Evolutionary conservation across 768 basidiomycete genomes (phyloP).

Genomic region (Clavaria fumosa): DNA sequence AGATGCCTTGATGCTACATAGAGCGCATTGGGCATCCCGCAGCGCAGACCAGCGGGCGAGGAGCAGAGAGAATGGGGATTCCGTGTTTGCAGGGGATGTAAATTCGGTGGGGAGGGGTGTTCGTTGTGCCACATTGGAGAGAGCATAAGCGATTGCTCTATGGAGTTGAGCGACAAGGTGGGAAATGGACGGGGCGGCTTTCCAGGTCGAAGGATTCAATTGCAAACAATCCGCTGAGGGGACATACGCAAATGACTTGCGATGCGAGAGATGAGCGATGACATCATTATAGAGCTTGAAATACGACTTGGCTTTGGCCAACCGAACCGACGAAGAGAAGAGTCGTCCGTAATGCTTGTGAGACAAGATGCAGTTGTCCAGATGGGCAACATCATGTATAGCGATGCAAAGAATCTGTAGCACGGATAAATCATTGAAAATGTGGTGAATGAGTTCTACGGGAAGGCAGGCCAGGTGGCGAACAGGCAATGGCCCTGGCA

Average conservation of each 20-base stretch:
- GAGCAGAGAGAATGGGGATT: neutral
- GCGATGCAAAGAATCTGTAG: slow-evolving; percentile 14
- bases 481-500: no score
- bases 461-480: slow-evolving; percentile 12
- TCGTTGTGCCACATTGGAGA: no score
- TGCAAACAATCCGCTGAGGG: no score
- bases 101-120: no score
- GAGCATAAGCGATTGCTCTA: no score
- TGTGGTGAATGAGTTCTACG: slow-evolving; percentile 16
- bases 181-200: no score
- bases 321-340: slow-evolving; percentile 6
- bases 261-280: neutral
- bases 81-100: neutral
- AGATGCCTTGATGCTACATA: neutral
- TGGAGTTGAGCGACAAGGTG: no score
- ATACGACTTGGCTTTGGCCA: neutral
- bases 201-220: no score
- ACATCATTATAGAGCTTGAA: neutral
- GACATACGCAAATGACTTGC: no score
- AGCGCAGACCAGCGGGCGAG: neutral
- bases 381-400: slow-evolving; percentile 13
- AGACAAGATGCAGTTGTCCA: slow-evolving; percentile 13
- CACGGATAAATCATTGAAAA: slow-evolving; percentile 16
- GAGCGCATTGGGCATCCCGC: neutral
- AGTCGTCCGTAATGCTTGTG: slow-evolving; percentile 10